phyloP scores from a whole-genome alignment of 2,329 filamentous ascomycete species.

The Grosmannia serpens region DNA sequence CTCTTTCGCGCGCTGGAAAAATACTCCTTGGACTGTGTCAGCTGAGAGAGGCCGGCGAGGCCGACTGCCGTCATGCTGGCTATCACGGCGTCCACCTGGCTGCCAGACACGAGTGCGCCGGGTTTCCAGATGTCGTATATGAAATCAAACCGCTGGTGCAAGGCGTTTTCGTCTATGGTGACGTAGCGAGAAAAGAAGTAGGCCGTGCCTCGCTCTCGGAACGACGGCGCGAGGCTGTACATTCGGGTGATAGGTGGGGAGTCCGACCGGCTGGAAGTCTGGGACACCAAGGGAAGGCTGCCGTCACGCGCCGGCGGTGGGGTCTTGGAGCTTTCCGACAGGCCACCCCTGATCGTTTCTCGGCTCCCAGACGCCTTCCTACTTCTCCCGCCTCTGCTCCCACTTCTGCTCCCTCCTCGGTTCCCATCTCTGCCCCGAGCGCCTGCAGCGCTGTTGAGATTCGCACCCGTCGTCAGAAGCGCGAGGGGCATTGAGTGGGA shows the following conservation, averaged over 20 bases:
- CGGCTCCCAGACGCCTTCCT: background rate
- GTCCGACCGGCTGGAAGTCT: slow-evolving; percentile 20
- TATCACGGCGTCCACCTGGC: slow-evolving; percentile 32
- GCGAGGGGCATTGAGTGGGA: background rate
- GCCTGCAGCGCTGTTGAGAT: background rate
- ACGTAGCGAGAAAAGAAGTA: slow-evolving; percentile 43
- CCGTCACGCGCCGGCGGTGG: background rate
- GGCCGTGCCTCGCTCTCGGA: slow-evolving; percentile 32
- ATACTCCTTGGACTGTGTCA: slow-evolving; percentile 28
- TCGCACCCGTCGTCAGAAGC: background rate
- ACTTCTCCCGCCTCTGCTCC: too few relatives aligned
- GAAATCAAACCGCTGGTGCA: slow-evolving; percentile 40
- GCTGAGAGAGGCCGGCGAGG: slow-evolving; percentile 37
- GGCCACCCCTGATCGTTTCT: background rate
- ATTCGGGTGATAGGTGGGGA: slow-evolving; percentile 18
- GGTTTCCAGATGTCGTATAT: slow-evolving; percentile 42
- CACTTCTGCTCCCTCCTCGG: too few relatives aligned
- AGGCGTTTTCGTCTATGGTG: slow-evolving; percentile 30
- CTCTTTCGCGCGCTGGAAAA: slow-evolving; percentile 36
- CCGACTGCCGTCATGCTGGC: slow-evolving; percentile 44
- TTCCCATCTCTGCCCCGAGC: background rate
- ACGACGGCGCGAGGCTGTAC: slow-evolving; percentile 22
- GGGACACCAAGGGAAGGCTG: slow-evolving; percentile 17
- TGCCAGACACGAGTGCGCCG: slow-evolving; percentile 19
- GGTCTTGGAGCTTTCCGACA: background rate